A percentile compares a stretch with the other conserved stretches of the same genome.
phyloP scores from a whole-genome alignment of 2,329 filamentous ascomycete species.

The Mariannaea sp. region DNA sequence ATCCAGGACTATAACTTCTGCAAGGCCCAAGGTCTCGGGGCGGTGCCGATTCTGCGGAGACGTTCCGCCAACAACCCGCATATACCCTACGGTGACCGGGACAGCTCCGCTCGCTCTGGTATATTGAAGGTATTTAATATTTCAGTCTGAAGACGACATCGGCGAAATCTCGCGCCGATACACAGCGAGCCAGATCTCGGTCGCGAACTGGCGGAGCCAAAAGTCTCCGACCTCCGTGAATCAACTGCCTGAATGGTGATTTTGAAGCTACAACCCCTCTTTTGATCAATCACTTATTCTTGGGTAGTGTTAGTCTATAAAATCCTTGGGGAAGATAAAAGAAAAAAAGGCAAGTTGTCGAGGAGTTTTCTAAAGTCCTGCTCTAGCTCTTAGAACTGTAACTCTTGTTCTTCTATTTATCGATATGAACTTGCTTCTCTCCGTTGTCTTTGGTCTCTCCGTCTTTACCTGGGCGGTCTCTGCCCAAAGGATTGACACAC shows the following conservation, averaged over 20 bases:
- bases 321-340: too few relatives aligned
- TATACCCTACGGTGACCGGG: neutral
- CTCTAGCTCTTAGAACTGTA: neutral
- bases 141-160: neutral
- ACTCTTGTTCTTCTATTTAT: neutral
- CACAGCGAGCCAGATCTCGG: neutral
- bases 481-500: neutral
- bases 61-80: neutral
- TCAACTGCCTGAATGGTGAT: neutral
- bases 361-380: neutral
- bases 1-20: too few relatives aligned
- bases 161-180: neutral
- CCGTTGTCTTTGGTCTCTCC: neutral
- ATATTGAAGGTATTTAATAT: neutral
- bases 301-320: too few relatives aligned
- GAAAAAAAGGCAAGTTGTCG: too few relatives aligned
- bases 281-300: neutral
- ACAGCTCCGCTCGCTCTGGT: neutral
- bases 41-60: neutral
- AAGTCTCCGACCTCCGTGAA: neutral
- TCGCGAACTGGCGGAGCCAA: neutral
- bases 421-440: neutral
- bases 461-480: neutral
- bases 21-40: neutral
- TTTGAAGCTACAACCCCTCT: neutral